Evolutionary conservation across 495 filamentous ascomycete genomes (phyloP), one percentile per base, ranked within the genome.

Genomic region (Podospora conica): DNA sequence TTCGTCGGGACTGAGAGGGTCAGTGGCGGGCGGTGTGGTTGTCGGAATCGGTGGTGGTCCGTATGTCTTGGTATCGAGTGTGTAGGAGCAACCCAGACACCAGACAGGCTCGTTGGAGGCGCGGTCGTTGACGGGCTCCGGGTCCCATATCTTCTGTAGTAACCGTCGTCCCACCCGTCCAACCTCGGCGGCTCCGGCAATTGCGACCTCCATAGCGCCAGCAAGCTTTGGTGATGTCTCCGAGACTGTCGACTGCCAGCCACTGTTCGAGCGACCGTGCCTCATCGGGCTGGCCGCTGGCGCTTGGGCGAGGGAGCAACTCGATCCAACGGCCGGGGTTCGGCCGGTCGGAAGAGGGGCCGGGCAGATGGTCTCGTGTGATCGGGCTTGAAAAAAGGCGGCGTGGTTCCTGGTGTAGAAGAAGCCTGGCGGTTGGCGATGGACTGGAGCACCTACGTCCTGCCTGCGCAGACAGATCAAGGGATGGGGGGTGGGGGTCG

Each of bases 141-240:
- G 92, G 68, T 98, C 96, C 92, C 94, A 99, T 69, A 98, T 91
- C 78, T 90, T 93, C 72, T 93, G 90, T 29, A 97, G 87, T 65
- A 98, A 86, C 65, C 91, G 88, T 76, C 92, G 92, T 79, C 78
- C 75, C 23, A 79, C 65, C 22, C 76, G 73, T 63, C 74, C 53
- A 9, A 76, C 74, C 53, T 77, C 75, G 24, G 70, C 75, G 21
- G 73, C 70, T 5, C 73, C 74, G 10, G 75, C 78, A 40, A 78
- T 76, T 12, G 80, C 78, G 24, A 74, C 74, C 60, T 81, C 80
- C 80, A 82, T 79, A 33, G 71, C 73, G 65, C 58, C 69, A 24
- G 59, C 70, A 24, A 76, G 58, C 66, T 73, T 71, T 15, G 74
- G 72, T 9, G 73, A 74, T 27, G 71, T 74, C 20, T 62, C 31